Evolutionary conservation across 2,329 filamentous ascomycete species (phyloP).

Genomic region (Sporothrix euskadiensis): DNA sequence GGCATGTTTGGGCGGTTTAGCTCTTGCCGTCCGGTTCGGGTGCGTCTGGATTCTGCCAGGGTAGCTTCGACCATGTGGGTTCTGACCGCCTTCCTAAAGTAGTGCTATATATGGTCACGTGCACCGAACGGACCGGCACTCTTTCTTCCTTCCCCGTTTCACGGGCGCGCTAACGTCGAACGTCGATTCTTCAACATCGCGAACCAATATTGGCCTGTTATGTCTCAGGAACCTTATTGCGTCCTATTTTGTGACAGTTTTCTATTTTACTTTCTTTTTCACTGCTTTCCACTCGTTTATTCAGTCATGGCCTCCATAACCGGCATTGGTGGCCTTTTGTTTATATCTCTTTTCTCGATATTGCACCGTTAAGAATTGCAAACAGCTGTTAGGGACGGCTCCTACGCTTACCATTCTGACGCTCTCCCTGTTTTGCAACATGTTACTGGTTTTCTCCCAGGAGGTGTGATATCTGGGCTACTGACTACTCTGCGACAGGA

Average conservation of each 20-base stretch:
- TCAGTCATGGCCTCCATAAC: background rate
- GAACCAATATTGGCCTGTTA: background rate
- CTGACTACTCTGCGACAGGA: background rate
- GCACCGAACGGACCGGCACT: background rate
- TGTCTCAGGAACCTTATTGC: background rate
- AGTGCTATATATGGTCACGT: background rate
- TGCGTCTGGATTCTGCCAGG: constrained; percentile 9
- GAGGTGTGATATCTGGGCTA: background rate
- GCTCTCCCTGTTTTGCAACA: background rate
- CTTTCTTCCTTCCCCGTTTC: background rate
- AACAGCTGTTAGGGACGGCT: background rate
- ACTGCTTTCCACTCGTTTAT: background rate
- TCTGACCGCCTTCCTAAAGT: constrained; percentile 13
- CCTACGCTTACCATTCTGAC: background rate
- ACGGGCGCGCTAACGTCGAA: background rate
- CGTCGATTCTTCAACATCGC: constrained; percentile 8
- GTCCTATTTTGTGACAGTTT: background rate
- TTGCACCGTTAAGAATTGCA: background rate
- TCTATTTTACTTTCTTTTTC: background rate
- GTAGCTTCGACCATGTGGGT: background rate
- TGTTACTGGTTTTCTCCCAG: background rate
- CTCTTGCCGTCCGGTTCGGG: background rate
- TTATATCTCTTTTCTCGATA: background rate
- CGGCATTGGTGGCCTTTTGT: background rate
- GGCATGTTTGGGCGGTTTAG: constrained; percentile 2